These are phyloP conservation scores for Salvia sclarea DNA, from an alignment of 305 asterid genomes.

Conservation along the genomic window DNA sequence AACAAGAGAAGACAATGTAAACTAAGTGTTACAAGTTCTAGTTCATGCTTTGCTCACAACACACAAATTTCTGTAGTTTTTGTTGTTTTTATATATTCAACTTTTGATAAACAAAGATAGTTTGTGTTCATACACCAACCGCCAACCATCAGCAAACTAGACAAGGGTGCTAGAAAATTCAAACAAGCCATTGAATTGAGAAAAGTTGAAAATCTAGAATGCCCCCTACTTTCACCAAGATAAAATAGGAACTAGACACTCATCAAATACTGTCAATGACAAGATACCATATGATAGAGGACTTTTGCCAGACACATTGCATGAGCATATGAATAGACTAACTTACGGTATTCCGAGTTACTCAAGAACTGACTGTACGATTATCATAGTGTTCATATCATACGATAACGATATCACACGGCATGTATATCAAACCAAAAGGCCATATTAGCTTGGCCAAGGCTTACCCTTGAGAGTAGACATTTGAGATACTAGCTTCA, in stretches of 20 bases:
- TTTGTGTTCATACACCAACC: not conserved
- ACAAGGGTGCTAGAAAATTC: not conserved
- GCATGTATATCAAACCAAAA: slow-evolving; percentile 3
- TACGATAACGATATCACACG: not conserved
- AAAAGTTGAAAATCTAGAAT: not conserved
- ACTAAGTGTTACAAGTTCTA: not conserved
- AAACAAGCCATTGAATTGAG: not conserved
- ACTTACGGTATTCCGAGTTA: not conserved
- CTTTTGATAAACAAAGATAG: not conserved
- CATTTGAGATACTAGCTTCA: slow-evolving; percentile 51
- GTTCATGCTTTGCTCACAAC: not conserved
- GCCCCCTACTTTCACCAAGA: not conserved
- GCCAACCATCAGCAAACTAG: not conserved
- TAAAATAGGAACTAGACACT: not conserved
- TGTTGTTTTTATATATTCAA: no score
- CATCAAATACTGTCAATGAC: not conserved
- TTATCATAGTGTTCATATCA: not conserved
- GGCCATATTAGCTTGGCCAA: not conserved
- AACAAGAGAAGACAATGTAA: not conserved
- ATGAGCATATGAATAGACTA: not conserved
- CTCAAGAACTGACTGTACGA: slow-evolving; percentile 1
- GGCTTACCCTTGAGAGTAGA: slow-evolving; percentile 74
- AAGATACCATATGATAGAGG: not conserved
- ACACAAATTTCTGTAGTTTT: not conserved
- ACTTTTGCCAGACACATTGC: slow-evolving; percentile 6